Evolutionary conservation across 106 monocot species (phyloP), one percentile per base, ranked within the genome.

Genomic region (Triglochin maritima): DNA sequence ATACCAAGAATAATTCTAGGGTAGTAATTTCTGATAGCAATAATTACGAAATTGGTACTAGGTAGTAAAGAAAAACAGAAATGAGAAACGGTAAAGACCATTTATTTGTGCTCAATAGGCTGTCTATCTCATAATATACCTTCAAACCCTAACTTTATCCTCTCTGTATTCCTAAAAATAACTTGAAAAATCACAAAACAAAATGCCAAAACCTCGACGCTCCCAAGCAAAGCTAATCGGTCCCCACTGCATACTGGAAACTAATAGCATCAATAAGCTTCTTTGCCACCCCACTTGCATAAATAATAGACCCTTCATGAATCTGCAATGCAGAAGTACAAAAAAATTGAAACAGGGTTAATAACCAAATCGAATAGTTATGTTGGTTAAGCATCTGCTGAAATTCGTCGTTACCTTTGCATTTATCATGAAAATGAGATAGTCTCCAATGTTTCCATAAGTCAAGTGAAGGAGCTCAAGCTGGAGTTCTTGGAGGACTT

Each of bases 391-490:
- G 14, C 46, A 43, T 29, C 29, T 29, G 29, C 29, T 29, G 29
- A 5, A 7, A 46, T 3, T 7, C 9, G 12, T 15, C n/a, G 0
- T 8, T 14, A 94, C 94, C 84, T 90, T 86, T 44, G 85, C 69
- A 58, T 84, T 94, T 72, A 94, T 76, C 77, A 90, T 85, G 81
- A 90, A 87, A 51, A 84, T 77, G 65, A 76, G 79, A 51, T 60
- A 77, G 59, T 85, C 87, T 13, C 94, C 94, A 4, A 94, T 80
- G 65, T 67, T 87, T 42, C 94, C 94, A 4, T 80, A 87, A 6
- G 87, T 79, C 48, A 94, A 62, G 56, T 94, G 89, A 7, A 89
- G 60, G 47, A 87, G 66, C 12, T 89, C 80, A 13, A 94, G 94
- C 54, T 67, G 79, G 11, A 94, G 82, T 0, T 85, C 86, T 2